Base-by-base conservation (phyloP, 176 grass and related monocot species). In the Paspalum notatum region DNA sequence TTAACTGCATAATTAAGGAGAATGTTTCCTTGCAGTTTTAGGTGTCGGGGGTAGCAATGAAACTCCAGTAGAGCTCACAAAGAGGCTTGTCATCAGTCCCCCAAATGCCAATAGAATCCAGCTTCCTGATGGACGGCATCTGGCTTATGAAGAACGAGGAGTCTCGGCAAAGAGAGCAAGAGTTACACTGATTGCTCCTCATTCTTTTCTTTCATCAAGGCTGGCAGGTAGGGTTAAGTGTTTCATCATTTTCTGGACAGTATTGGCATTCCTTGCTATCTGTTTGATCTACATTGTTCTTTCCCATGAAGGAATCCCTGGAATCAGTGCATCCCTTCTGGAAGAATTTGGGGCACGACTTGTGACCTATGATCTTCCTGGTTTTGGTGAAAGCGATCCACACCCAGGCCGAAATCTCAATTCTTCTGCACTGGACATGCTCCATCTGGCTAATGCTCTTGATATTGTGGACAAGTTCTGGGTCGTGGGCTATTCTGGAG, bases 331-430 rank as follows among this genome's bases (percentile, higher is more conserved):
- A 22, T 87, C 92, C 3, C 87, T 99, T 64, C 80, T 99, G 65
- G 92, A 91, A 66, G 92, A 99, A 83, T 99, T 99, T 84, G 92
- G 96, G 67, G 92, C 83, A 41, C 90, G 82, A 69, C 89, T 99
- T 71, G 72, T 99, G 44, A 91, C 90, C 57, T 99, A 95, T 57
- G 96, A 99, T 83, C 92, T 99, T 76, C 96, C 96, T 69, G 96
- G 96, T 88, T 99, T 99, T 91, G 96, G 96, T 80, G 96, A 99
- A 93, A 99, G 96, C 68, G 96, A 99, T 91, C 96, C 86, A 42
- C 92, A 99, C 77, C 86, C 84, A 17, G 45, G 85, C 59, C 90
- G 92, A 76, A 74, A 95, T 84, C 92, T 95, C 42, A 99, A 93
- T 72, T 93, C 96, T 79, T 99, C 96, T 58, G 96, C 96, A 55